Evolutionary conservation across 345 rosid species (phyloP), one percentile per base, ranked within the genome.

Genomic region (Linum usitatissimum): DNA sequence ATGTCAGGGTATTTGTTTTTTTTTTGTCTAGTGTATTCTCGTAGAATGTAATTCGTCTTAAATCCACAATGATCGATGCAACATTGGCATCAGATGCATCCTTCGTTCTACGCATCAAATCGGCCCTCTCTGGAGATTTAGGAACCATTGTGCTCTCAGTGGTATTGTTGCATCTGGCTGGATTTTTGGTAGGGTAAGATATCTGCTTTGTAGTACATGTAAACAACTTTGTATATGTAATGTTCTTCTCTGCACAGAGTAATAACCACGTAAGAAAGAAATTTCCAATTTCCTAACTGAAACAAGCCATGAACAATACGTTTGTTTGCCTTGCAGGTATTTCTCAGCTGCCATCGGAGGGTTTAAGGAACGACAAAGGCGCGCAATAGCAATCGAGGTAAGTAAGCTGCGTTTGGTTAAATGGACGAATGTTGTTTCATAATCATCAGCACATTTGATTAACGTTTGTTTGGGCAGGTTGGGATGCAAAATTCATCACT

Each of bases 401-500:
- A 45, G 51, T 23, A 23, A 23, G 2, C 2, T 23, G 2, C 28
- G 28, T 23, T 23, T 23, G 28, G 28, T 23, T 23, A 23, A 23
- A 34, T 34, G 38, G 38, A 23, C 2, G 6, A 34, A 34, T 34
- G 38, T 34, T 34, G 38, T 34, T 5, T 34, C 4, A 34, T 34
- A 1, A 34, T 34, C 38, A 34, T 45, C 14, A 45, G 15, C 51
- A 9, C 61, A n/a, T 18, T 14, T 18, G 55, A 21, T 30, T 48
- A 9, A 21, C n/a, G 21, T 56, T 15, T 5, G 13, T 21, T 56
- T 5, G 60, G 63, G 64, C 78, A 85, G 91, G 78, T 86, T 59
- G 91, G 88, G n/a, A 83, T 86, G 85, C 91, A 83, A 66, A 83
- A 79, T 62, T 86, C 91, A 55, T 76, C 91, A 3, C 71, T 83